Conservation (phyloP, 2,329 filamentous ascomycete genomes). For the Colletotrichum gigasporum region DNA sequence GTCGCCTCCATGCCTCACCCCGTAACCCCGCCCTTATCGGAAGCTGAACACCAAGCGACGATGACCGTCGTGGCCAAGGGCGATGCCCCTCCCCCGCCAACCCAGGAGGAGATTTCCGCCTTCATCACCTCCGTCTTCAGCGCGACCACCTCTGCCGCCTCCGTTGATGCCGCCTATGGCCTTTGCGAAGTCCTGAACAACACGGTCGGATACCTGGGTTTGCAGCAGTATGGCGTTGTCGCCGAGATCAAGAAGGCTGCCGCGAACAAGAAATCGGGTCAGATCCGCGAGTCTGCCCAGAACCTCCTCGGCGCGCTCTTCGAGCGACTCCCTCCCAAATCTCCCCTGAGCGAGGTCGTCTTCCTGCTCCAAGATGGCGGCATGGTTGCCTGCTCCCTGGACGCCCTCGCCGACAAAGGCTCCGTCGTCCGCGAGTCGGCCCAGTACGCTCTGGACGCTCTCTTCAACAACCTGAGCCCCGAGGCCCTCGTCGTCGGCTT, state of each 20-base stretch:
- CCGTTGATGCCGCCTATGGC: constrained; percentile 70
- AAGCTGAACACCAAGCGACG: constrained; percentile 35
- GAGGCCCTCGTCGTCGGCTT: constrained; percentile 87
- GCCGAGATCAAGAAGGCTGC: constrained; percentile 76
- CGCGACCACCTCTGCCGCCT: constrained; percentile 73
- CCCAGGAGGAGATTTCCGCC: constrained; percentile 71
- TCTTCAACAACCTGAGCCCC: constrained; percentile 81
- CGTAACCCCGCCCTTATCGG: constrained; percentile 52
- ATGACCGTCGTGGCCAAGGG: constrained; percentile 54
- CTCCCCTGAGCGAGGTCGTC: constrained; percentile 81
- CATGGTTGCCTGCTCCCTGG: constrained; percentile 77
- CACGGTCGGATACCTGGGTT: constrained; percentile 62
- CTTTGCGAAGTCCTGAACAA: constrained; percentile 68
- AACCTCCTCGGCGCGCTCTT: constrained; percentile 94
- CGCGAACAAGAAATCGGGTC: constrained; percentile 90
- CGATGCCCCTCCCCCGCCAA: constrained; percentile 65
- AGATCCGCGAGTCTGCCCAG: constrained; percentile 89
- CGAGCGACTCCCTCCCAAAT: constrained; percentile 83
- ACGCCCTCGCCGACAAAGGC: constrained; percentile 90
- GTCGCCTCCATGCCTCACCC: constrained; percentile 55
- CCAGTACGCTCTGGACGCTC: constrained; percentile 90
- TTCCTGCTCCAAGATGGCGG: constrained; percentile 85
- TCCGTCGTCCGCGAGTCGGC: constrained; percentile 89
- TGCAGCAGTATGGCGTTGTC: constrained; percentile 63
- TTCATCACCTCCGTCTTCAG: constrained; percentile 75